These are phyloP conservation scores for Lepidium didymum DNA, from an alignment of 345 rosid species.

Conservation along the genomic window DNA sequence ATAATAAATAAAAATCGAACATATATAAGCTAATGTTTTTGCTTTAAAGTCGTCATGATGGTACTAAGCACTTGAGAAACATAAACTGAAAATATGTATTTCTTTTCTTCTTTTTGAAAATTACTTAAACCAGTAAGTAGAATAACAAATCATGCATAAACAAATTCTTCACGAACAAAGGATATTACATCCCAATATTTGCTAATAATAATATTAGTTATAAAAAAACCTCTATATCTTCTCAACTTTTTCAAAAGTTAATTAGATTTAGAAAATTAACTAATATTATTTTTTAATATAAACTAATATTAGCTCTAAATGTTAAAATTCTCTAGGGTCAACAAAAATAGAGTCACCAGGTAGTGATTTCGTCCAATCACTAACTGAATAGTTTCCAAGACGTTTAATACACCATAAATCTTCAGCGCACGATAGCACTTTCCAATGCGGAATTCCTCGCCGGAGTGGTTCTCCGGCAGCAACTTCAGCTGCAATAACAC, in stretches of 20 bases:
- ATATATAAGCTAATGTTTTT: too few species aligned
- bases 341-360: slow-evolving; percentile 77
- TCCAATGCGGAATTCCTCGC: slow-evolving; percentile 79
- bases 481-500: slow-evolving; percentile 82
- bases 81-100: too few species aligned
- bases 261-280: not conserved
- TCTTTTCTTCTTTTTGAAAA: not conserved
- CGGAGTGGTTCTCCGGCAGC: slow-evolving; percentile 54
- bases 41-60: too few species aligned
- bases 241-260: not conserved
- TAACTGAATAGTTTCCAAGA: slow-evolving; percentile 59
- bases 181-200: not conserved
- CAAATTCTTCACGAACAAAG: not conserved
- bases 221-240: not conserved
- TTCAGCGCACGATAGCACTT: slow-evolving; percentile 56
- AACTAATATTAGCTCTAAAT: not conserved
- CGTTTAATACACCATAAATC: slow-evolving; percentile 92
- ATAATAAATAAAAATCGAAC: too few species aligned
- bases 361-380: slow-evolving; percentile 91
- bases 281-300: not conserved
- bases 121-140: not conserved
- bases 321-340: slow-evolving; percentile 82
- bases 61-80: too few species aligned
- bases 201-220: not conserved
- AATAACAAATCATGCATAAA: not conserved